Conservation (phyloP, 1,139 yeast genomes). For the Kluyveromyces sp. region DNA sequence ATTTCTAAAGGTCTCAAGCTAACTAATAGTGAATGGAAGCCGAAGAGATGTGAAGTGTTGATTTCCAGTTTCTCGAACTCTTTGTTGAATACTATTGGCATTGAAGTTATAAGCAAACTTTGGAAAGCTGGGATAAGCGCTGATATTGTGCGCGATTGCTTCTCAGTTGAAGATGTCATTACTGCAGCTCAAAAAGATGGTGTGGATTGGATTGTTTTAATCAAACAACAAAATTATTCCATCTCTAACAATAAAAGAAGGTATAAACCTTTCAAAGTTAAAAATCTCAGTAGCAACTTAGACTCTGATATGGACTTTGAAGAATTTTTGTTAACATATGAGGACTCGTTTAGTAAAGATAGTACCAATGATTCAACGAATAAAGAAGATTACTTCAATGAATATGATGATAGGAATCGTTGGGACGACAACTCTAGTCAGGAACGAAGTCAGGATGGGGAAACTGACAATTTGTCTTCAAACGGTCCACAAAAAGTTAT, state of each 20-base stretch:
- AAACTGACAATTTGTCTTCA: conserved; percentile 22
- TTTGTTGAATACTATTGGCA: conserved; percentile 49
- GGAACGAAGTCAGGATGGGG: conserved; percentile 26
- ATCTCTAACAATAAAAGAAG: conserved; percentile 35
- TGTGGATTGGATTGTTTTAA: conserved; percentile 63
- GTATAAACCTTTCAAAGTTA: conserved; percentile 69
- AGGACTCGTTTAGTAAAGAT: conserved; percentile 30
- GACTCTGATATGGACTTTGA: conserved; percentile 68
- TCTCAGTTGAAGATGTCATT: conserved; percentile 61
- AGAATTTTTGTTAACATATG: conserved; percentile 50
- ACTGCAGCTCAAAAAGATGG: conserved; percentile 62
- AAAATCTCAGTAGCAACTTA: conserved; percentile 47
- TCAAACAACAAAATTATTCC: conserved; percentile 49
- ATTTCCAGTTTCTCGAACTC: conserved; percentile 55
- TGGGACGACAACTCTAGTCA: conserved; percentile 28
- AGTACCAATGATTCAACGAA: conserved; percentile 11
- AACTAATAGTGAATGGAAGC: conserved; percentile 35
- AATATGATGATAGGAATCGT: conserved; percentile 16
- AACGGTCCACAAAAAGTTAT: conserved; percentile 44
- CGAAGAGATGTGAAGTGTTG: conserved; percentile 69
- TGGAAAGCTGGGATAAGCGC: conserved; percentile 71
- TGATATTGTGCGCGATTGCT: conserved; percentile 48
- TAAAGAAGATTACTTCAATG: conserved; percentile 17
- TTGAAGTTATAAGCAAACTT: conserved; percentile 50
- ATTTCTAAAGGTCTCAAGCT: conserved; percentile 33